Conservation (phyloP, 768 basidiomycete genomes). For the Trametes elegans region DNA sequence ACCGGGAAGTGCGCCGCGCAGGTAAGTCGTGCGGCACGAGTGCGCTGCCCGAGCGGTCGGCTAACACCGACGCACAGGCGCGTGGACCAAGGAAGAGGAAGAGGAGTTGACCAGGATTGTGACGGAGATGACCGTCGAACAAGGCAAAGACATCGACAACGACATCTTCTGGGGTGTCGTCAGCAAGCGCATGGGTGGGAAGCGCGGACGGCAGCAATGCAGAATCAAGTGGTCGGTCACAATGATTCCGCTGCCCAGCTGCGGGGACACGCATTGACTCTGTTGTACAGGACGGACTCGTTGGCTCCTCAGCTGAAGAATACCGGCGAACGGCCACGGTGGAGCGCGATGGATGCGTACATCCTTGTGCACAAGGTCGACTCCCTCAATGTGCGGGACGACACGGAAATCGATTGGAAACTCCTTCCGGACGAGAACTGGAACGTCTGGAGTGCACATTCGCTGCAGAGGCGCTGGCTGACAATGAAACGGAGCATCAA, state of each 20-base stretch:
- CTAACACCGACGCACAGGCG: conserved; percentile 36
- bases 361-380: conserved; percentile 82
- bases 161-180: conserved; percentile 85
- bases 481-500: conserved; percentile 77
- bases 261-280: too few species aligned
- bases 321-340: conserved; percentile 66
- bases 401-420: conserved; percentile 87
- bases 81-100: conserved; percentile 82
- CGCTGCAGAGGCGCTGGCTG: conserved; percentile 75
- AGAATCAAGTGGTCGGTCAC: conserved; percentile 74
- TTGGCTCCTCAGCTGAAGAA: conserved; percentile 72
- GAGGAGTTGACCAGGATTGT: conserved; percentile 72
- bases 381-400: conserved; percentile 70
- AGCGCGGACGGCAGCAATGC: conserved; percentile 78
- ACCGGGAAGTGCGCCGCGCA: conserved; percentile 57
- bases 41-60: neutral
- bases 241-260: too few species aligned
- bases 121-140: conserved; percentile 66
- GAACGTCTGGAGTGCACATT: conserved; percentile 84
- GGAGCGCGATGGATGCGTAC: conserved; percentile 74
- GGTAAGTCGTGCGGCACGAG: conserved; percentile 38
- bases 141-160: conserved; percentile 69
- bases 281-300: conserved; percentile 62
- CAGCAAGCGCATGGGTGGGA: conserved; percentile 73
- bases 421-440: conserved; percentile 67